Base-by-base conservation (phyloP, 2,329 filamentous ascomycete species). In the Botrytis pseudocinerea region DNA sequence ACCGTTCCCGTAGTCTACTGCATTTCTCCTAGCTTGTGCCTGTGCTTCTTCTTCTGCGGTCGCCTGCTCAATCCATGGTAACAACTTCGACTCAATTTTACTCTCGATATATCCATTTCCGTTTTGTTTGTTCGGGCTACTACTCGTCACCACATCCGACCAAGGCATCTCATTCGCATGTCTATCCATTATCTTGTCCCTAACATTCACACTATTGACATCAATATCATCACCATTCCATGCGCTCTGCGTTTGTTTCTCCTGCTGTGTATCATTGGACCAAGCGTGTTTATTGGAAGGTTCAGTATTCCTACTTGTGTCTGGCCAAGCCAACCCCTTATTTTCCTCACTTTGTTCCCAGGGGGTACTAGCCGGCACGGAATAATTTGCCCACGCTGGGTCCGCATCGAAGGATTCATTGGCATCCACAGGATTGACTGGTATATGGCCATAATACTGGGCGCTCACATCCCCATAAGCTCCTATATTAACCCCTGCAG, bases 31-130 rank as follows among this genome's bases (percentile, higher is more conserved):
- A 35, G 70, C 70, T 48, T 72, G 70, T n/a, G 40, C 70, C 22
- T 68, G 69, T 25, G 69, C 70, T 22, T 71, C 70, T 59, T 72
- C 70, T 51, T 72, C 62, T 20, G 70, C 70, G 2, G 62, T 72
- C 20, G 51, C 70, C 42, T 72, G 70, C 42, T 72, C 70, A 61
- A 72, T 72, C 70, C 70, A 72, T 9, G 70, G 70, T 28, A 69
- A 44, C 16, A 72, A 51, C 38, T 69, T 72, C 9, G 70, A 69
- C 65, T 72, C 70, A 14, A 72, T 72, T 25, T 59, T 72, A 8
- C 63, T 66, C 42, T 72, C 70, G 51, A 72, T 61, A 51, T 72
- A 69, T 18, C 38, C 51, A 69, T 69, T 68, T 18, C 22, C 68
- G 35, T 46, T 69, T 25, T 69, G 62, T 42, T 72, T 72, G 25